Conservation (phyloP, 1,139 yeast genomes). For the Hemisphaericaspora lyxosophila region DNA sequence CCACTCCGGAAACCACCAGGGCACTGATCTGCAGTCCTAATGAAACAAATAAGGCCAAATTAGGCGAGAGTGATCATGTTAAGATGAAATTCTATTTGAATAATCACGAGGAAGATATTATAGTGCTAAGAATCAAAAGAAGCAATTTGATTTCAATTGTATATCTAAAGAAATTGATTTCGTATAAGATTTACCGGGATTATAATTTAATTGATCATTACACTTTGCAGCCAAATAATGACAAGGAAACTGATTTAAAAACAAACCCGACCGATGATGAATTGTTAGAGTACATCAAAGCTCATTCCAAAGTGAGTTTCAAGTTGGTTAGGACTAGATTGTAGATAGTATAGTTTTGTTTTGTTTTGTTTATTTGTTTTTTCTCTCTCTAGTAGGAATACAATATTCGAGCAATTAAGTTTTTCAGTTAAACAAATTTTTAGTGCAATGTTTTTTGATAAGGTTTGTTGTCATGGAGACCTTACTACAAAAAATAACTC, state of each 20-base stretch:
- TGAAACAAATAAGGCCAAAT: neutral
- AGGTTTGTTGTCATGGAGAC: too few relatives aligned
- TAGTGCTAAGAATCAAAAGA: conserved; percentile 29
- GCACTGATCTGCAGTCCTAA: neutral
- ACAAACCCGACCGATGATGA: conserved; percentile 18
- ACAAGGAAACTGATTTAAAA: conserved; percentile 4
- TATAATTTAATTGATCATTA: conserved; percentile 31
- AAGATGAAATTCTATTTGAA: conserved; percentile 34
- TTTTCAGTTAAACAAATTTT: too few relatives aligned
- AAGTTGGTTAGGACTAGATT: conserved; percentile 24
- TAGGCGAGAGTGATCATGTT: conserved; percentile 19
- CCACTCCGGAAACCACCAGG: neutral
- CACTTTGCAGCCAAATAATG: conserved; percentile 20
- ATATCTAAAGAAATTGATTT: conserved; percentile 32
- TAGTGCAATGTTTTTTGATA: too few relatives aligned
- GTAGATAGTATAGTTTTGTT: too few relatives aligned
- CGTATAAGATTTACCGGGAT: conserved; percentile 37
- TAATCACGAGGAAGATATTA: conserved; percentile 33
- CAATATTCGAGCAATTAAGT: too few relatives aligned
- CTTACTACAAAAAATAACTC: too few relatives aligned
- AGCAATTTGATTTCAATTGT: conserved; percentile 28
- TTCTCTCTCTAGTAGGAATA: too few relatives aligned
- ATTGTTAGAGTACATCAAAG: conserved; percentile 25
- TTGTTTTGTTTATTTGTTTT: too few relatives aligned
- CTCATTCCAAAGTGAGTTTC: conserved; percentile 28